Evolutionary conservation across 441 rosid species (phyloP).

Genomic region (Erysimum pusillum): DNA sequence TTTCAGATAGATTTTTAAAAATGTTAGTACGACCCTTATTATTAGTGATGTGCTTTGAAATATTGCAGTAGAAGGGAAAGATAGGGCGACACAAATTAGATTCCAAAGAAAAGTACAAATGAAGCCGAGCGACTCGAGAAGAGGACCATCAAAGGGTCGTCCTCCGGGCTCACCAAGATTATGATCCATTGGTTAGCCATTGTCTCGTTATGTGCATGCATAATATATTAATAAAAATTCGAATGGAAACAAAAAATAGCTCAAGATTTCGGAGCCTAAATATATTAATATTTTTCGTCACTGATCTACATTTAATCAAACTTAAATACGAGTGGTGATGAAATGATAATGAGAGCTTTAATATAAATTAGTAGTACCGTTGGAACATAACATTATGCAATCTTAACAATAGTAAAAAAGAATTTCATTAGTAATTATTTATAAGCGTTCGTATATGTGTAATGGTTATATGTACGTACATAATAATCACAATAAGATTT

Average conservation of each 20-base stretch:
- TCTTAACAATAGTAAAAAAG: no score
- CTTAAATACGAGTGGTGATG: no score
- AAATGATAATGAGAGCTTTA: no score
- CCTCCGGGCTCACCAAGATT: conserved; percentile 8
- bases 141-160: conserved; percentile 33
- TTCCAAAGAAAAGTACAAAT: conserved; percentile 4
- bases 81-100: conserved; percentile 9
- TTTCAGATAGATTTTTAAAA: neutral
- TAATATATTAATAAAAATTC: neutral
- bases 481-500: no score
- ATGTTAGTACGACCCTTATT: neutral
- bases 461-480: no score
- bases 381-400: no score
- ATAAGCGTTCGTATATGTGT: no score
- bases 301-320: no score
- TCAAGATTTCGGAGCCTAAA: no score
- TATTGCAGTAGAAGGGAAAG: neutral
- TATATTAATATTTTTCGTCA: no score
- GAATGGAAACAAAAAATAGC: neutral
- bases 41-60: neutral
- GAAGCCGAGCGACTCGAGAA: conserved; percentile 21
- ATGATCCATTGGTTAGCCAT: neutral
- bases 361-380: no score
- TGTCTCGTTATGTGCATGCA: neutral
- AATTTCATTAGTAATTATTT: no score